Base-by-base conservation (phyloP, 371 early-diverging fungal genomes). In the Mucor mucedo region DNA sequence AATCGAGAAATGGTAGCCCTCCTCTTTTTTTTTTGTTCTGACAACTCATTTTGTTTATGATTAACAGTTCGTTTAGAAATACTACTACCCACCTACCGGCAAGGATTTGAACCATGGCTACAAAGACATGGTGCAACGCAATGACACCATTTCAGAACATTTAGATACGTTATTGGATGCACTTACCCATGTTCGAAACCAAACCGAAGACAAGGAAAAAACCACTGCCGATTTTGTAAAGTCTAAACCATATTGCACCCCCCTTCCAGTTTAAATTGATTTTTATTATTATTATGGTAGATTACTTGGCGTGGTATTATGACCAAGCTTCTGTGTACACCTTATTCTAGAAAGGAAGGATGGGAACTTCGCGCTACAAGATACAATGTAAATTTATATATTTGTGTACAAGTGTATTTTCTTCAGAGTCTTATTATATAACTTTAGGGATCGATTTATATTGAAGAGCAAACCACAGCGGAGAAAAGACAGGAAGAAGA, bases 291-390 rank as follows among this genome's bases (percentile, higher is more conserved):
- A 6, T n/a, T 42, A 11, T 11, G 28, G 39, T 60, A 80, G 81
- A 60, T 81, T 6, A 82, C 83, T 29, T 82, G 80, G 83, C 80
- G 98, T 32, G 98, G 98, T 8, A 91, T 96, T 62, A 84, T 96
- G 69, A 95, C 95, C 39, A 91, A 91, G 63, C 77, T 97, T 7
- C 70, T 94, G 58, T 84, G 84, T 56, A 89, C 93, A 1, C 96
- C 95, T 11, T 95, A 90, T 70, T 60, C 85, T 5, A 55, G 73
- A 33, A 87, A 87, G 41, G 94, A 94, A 5, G 77, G 83, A 2
- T 96, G 94, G 92, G 88, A 91, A 55, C 75, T 97, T 29, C 83
- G 91, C 5, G 93, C 89, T 0, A 91, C 93, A 0, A 75, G 82
- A 41, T 82, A 80, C 71, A 87, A 92, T 30, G 91, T 87, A 70